A percentile compares a stretch with the other conserved stretches of the same genome.
Evolutionary conservation across 169 alveolate genomes (phyloP).

Genomic region (Plasmodium chabaudi): DNA sequence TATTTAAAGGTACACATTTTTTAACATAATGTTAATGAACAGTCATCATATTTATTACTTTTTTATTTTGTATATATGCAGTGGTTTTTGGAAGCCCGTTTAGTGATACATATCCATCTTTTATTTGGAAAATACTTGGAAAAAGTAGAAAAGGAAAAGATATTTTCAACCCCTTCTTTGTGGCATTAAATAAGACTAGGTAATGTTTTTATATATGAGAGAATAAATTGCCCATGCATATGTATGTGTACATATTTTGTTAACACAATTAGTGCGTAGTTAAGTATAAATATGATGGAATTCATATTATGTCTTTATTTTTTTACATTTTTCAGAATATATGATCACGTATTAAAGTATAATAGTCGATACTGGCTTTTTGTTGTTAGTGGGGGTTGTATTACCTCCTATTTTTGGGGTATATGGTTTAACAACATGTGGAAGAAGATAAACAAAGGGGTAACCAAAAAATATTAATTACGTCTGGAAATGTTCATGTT

Average conservation of each 20-base stretch:
- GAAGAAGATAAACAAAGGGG: slow-evolving; percentile 73
- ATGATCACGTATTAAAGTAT: slow-evolving; percentile 65
- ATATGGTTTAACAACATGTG: slow-evolving; percentile 65
- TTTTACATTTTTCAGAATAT: slow-evolving; percentile 27
- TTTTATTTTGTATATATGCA: neutral
- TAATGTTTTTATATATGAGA: neutral
- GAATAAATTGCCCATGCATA: neutral
- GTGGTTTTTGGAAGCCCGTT: slow-evolving; percentile 77
- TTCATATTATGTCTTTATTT: neutral
- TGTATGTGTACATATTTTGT: neutral
- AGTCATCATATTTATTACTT: neutral
- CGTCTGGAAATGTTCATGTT: neutral
- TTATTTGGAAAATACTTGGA: slow-evolving; percentile 62
- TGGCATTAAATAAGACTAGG: slow-evolving; percentile 63
- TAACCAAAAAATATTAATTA: slow-evolving; percentile 8
- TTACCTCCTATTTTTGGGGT: slow-evolving; percentile 75
- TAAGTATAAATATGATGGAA: neutral
- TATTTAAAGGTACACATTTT: too few relatives aligned
- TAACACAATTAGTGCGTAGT: neutral
- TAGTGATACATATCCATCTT: slow-evolving; percentile 74
- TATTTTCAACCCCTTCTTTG: slow-evolving; percentile 70
- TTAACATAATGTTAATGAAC: too few relatives aligned
- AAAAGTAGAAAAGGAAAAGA: slow-evolving; percentile 75
- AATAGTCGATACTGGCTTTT: slow-evolving; percentile 69
- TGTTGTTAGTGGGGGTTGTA: slow-evolving; percentile 64